A percentile compares a stretch with the other conserved stretches of the same genome.
These are phyloP conservation scores for Trichoderma sp. DNA, from an alignment of 2,329 filamentous ascomycete genomes.

Conservation along the genomic window DNA sequence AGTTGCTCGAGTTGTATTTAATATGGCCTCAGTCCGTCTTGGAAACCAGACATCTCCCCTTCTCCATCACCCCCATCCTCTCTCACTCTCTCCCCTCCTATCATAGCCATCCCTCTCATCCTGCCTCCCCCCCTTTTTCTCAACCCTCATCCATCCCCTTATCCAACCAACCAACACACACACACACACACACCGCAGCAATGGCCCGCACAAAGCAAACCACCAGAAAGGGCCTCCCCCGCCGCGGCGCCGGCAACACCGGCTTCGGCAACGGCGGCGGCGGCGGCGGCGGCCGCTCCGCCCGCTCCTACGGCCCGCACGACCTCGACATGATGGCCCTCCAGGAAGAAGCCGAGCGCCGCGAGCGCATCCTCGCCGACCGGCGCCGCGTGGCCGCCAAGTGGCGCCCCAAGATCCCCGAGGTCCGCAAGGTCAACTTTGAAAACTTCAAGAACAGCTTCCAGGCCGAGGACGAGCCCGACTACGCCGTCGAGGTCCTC, in stretches of 20 bases:
- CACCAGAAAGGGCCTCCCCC: neutral
- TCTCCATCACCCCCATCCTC: too few species aligned
- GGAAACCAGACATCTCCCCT: too few species aligned
- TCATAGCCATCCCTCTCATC: neutral
- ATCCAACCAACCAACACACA: too few species aligned
- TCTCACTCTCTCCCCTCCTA: too few species aligned
- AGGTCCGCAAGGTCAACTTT: constrained; percentile 47
- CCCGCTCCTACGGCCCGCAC: constrained; percentile 34
- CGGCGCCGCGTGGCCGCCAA: constrained; percentile 42
- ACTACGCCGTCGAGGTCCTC: constrained; percentile 47
- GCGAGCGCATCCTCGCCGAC: constrained; percentile 43
- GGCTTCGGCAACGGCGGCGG: neutral
- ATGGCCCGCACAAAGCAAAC: constrained; percentile 27
- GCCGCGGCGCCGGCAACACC: neutral
- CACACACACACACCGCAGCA: neutral
- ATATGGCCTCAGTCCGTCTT: neutral
- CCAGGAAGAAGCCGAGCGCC: constrained; percentile 43
- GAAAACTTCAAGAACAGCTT: constrained; percentile 50
- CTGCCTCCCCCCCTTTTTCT: neutral
- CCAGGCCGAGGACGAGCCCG: constrained; percentile 39
- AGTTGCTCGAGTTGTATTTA: constrained; percentile 2
- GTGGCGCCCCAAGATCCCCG: constrained; percentile 47
- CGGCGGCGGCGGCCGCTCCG: constrained; percentile 1
- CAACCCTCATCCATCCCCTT: neutral
- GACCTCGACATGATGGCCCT: constrained; percentile 39